Evolutionary conservation across 257 asterid genomes (phyloP).

Genomic region (Leonotis leonurus): DNA sequence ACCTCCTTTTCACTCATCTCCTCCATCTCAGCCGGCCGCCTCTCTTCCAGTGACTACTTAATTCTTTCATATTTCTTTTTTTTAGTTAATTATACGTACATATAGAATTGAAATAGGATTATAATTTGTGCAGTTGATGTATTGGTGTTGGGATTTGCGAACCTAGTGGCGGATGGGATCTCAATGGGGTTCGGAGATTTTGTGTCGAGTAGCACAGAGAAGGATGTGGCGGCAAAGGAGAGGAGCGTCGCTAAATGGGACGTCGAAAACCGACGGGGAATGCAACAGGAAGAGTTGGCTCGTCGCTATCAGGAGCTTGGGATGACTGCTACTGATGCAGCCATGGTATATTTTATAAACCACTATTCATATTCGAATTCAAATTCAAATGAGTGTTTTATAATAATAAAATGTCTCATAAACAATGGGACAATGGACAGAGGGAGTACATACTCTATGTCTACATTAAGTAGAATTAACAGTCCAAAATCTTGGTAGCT

Average conservation of each 20-base stretch:
- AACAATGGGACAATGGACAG: no score
- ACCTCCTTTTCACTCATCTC: constrained; percentile 71
- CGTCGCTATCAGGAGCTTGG: constrained; percentile 45
- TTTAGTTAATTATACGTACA: no score
- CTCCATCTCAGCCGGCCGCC: constrained; percentile 76
- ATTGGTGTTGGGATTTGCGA: constrained; percentile 62
- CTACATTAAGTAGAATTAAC: no score
- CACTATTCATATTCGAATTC: no score
- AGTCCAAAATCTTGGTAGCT: no score
- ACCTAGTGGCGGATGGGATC: constrained; percentile 75
- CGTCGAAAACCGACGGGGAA: constrained; percentile 29
- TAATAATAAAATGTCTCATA: no score
- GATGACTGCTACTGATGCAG: constrained; percentile 46
- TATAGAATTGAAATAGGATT: neutral
- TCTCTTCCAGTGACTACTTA: constrained; percentile 44
- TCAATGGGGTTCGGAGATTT: constrained; percentile 80
- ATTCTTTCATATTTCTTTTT: no score
- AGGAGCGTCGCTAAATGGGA: constrained; percentile 53
- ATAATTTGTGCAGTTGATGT: constrained; percentile 44
- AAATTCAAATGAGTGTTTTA: no score
- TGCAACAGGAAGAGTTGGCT: constrained; percentile 35
- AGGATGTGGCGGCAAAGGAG: constrained; percentile 55
- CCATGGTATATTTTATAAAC: constrained; percentile 16
- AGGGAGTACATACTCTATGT: no score
- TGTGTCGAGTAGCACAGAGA: constrained; percentile 53